Evolutionary conservation across 805 yeast genomes (phyloP).

Genomic region (Cyberlindnera euphorbiiphila): DNA sequence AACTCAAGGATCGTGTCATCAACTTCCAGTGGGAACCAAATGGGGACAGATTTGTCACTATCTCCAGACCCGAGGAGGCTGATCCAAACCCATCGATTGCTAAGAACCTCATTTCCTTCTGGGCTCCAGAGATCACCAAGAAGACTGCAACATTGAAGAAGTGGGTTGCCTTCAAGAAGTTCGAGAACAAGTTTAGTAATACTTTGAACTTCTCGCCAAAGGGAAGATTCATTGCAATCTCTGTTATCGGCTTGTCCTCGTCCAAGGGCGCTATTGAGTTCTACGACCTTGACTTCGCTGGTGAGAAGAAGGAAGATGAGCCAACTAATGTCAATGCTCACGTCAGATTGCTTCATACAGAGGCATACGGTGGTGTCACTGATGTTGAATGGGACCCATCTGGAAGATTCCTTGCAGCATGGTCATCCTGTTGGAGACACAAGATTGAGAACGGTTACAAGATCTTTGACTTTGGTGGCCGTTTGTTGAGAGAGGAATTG

Average conservation of each 20-base stretch:
- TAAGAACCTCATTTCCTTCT: slow-evolving; percentile 70
- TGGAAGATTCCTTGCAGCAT: slow-evolving; percentile 83
- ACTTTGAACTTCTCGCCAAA: slow-evolving; percentile 85
- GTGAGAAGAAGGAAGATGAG: slow-evolving; percentile 47
- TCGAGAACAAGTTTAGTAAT: slow-evolving; percentile 64
- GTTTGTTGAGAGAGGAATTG: slow-evolving; percentile 65
- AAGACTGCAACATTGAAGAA: slow-evolving; percentile 40
- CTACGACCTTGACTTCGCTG: slow-evolving; percentile 82
- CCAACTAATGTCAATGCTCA: slow-evolving; percentile 33
- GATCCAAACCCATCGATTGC: slow-evolving; percentile 58
- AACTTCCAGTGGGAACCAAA: slow-evolving; percentile 96
- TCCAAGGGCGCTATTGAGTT: slow-evolving; percentile 70
- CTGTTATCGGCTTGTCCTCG: slow-evolving; percentile 42
- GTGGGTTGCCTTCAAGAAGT: slow-evolving; percentile 56
- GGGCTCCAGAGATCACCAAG: slow-evolving; percentile 64
- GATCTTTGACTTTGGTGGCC: slow-evolving; percentile 82
- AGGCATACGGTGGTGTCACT: slow-evolving; percentile 73
- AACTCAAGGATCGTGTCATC: slow-evolving; percentile 81
- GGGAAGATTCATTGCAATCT: slow-evolving; percentile 74
- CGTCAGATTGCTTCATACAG: slow-evolving; percentile 44
- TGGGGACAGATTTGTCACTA: slow-evolving; percentile 79
- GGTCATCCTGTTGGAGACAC: slow-evolving; percentile 85
- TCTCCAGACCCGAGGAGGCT: slow-evolving; percentile 54
- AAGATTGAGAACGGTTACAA: slow-evolving; percentile 88
- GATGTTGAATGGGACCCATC: slow-evolving; percentile 93